Percentiles rank a stretch among this genome's conserved stretches.
Evolutionary conservation across 805 yeast species (phyloP).

Genomic region (Blastobotrys peoriensis): DNA sequence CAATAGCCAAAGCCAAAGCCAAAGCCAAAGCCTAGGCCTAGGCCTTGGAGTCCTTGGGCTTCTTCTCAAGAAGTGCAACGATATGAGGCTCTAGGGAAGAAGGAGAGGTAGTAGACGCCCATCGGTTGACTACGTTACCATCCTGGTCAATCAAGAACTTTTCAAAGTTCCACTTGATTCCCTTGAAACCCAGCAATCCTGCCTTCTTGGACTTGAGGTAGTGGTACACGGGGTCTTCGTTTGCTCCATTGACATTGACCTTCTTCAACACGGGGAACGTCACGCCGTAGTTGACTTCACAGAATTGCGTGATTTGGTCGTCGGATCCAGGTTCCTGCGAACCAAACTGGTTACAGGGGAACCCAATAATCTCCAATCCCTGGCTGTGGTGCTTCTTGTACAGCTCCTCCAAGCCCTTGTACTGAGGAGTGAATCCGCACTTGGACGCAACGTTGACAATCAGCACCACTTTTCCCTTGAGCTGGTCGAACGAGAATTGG

Average conservation of each 20-base stretch:
- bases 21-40: no score
- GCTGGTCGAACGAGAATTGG: constrained; percentile 51
- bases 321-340: constrained; percentile 67
- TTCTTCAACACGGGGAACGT: constrained; percentile 83
- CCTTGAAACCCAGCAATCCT: constrained; percentile 60
- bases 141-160: constrained; percentile 56
- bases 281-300: constrained; percentile 80
- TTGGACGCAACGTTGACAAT: constrained; percentile 86
- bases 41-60: constrained; percentile 2
- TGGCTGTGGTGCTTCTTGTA: constrained; percentile 57
- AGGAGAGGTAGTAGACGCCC: constrained; percentile 66
- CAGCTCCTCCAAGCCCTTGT: constrained; percentile 60
- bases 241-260: constrained; percentile 81
- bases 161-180: constrained; percentile 76
- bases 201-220: constrained; percentile 63
- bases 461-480: constrained; percentile 75
- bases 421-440: constrained; percentile 75
- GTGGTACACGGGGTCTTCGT: constrained; percentile 73
- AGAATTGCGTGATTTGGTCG: constrained; percentile 65
- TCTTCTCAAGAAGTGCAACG: constrained; percentile 45
- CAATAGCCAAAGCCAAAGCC: no score
- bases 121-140: constrained; percentile 57
- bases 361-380: constrained; percentile 68
- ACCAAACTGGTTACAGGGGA: constrained; percentile 91
- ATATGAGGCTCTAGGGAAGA: constrained; percentile 39